Evolutionary conservation across 768 basidiomycete species (phyloP).

Genomic region (Amanita phalloides): DNA sequence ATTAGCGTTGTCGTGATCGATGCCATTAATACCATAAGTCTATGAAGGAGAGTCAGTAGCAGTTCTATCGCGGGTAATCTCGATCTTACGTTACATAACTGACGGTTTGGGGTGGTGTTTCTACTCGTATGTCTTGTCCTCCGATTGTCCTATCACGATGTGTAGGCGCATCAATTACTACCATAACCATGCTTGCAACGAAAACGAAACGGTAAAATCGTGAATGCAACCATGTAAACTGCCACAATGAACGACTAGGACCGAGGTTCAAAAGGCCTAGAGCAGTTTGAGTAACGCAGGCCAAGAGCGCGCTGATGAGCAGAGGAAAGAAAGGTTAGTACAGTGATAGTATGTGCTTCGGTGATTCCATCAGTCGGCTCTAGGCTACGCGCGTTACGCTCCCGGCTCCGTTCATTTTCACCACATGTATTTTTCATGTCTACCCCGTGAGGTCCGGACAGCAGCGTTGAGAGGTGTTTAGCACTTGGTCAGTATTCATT

Average conservation of each 20-base stretch:
- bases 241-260: no score
- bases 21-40: background rate
- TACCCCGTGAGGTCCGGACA: no score
- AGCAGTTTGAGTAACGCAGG: no score
- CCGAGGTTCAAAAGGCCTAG: no score
- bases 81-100: constrained; percentile 9
- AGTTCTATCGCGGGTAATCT: background rate
- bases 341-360: no score
- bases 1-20: background rate
- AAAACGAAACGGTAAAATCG: background rate
- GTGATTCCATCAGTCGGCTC: no score
- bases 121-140: constrained; percentile 9
- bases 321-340: background rate
- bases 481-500: no score
- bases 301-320: no score
- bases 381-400: no score
- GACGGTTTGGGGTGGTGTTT: constrained; percentile 11
- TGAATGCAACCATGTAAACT: background rate
- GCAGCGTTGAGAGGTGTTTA: no score
- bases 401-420: no score
- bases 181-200: background rate
- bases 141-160: constrained; percentile 11
- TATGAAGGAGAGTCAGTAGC: background rate
- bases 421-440: no score
- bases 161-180: constrained; percentile 10